phyloP scores from a whole-genome alignment of 1,284 basidiomycete species.

The Boletus holoroseus region DNA sequence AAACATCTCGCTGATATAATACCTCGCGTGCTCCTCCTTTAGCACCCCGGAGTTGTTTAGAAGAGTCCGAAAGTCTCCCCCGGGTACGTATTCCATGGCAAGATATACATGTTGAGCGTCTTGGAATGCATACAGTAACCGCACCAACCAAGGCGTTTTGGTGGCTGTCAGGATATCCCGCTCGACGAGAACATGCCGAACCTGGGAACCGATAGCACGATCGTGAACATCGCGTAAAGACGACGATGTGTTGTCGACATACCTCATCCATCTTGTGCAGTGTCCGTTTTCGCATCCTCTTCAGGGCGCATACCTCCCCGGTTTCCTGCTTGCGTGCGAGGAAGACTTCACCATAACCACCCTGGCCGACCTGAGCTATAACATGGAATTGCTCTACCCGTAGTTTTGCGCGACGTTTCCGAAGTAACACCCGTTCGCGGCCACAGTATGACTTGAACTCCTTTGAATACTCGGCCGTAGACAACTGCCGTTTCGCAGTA shows the following conservation, averaged over 20 bases:
- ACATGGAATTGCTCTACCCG: conserved; percentile 90
- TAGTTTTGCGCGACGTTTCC: conserved; percentile 82
- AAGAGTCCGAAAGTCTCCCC: conserved; percentile 91
- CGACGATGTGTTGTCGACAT: not conserved
- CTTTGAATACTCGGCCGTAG: conserved; percentile 59
- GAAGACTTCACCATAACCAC: conserved; percentile 94
- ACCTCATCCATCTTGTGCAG: conserved; percentile 97
- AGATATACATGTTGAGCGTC: conserved; percentile 86
- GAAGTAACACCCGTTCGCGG: conserved; percentile 84
- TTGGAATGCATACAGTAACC: conserved; percentile 91
- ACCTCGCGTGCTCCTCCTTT: conserved; percentile 91
- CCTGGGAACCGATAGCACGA: conserved; percentile 38
- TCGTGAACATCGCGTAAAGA: conserved; percentile 6
- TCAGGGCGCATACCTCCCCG: conserved; percentile 90
- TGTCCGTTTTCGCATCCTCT: conserved; percentile 93
- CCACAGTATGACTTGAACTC: conserved; percentile 91
- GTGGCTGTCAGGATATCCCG: conserved; percentile 93
- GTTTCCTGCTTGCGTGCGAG: conserved; percentile 89
- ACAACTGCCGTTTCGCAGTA: conserved; percentile 63
- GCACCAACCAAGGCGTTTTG: conserved; percentile 92
- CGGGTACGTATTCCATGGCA: conserved; percentile 98
- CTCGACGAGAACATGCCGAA: conserved; percentile 93
- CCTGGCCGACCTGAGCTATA: conserved; percentile 95
- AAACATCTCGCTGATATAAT: conserved; percentile 97
- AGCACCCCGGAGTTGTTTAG: conserved; percentile 95